A percentile compares a stretch with the other conserved stretches of the same genome.
Evolutionary conservation across 768 basidiomycete genomes (phyloP).

Genomic region (Leccinum incarnatum): DNA sequence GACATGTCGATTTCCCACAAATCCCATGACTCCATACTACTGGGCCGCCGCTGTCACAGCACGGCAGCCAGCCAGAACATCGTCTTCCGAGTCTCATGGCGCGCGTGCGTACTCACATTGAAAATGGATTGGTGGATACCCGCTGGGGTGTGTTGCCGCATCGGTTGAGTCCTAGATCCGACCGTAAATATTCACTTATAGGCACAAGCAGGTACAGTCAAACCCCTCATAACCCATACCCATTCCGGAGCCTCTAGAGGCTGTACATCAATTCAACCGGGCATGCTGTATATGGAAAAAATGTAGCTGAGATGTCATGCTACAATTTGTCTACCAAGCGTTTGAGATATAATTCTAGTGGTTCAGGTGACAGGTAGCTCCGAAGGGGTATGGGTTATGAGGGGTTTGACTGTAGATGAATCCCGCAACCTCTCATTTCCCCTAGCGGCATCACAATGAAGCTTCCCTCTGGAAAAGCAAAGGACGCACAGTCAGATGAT

Average conservation of each 20-base stretch:
- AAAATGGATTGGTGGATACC: neutral
- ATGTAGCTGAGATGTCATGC: no score
- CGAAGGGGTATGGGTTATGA: no score
- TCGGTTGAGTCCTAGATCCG: no score
- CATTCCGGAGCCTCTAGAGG: no score
- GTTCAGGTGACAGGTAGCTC: no score
- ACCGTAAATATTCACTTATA: neutral
- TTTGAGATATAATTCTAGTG: no score
- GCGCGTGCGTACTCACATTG: neutral
- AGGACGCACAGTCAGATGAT: neutral
- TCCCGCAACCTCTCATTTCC: neutral
- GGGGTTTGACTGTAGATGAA: no score
- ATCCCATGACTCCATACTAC: neutral
- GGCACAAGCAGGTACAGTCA: neutral
- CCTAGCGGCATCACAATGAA: conserved; percentile 4
- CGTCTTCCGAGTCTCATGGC: neutral
- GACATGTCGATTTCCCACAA: no score
- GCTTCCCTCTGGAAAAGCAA: conserved; percentile 6
- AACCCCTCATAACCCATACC: no score
- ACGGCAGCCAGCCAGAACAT: neutral
- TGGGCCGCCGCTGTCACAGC: neutral
- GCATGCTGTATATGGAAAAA: no score
- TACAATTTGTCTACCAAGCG: no score
- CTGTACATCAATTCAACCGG: no score
- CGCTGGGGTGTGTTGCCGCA: neutral